These are phyloP conservation scores for Colletotrichum somersetense DNA, from an alignment of 2,329 filamentous ascomycete genomes.

Conservation along the genomic window DNA sequence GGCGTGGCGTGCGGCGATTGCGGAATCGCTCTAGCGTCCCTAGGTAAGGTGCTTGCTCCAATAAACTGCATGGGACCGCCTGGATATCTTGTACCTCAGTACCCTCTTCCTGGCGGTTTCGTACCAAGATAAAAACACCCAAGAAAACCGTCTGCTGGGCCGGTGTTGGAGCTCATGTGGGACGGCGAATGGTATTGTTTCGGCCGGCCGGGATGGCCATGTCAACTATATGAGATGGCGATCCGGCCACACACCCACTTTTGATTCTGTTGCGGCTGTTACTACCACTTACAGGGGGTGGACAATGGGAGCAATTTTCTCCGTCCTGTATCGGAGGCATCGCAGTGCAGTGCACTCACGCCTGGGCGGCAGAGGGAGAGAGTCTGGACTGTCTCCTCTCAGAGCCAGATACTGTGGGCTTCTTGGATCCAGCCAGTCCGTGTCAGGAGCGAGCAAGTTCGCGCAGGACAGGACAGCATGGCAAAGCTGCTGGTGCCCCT, in stretches of 20 bases:
- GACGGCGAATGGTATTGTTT: slow-evolving; percentile 39
- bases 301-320: neutral
- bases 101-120: neutral
- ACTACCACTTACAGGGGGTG: slow-evolving; percentile 27
- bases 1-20: slow-evolving; percentile 34
- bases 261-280: slow-evolving; percentile 13
- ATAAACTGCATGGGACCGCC: neutral
- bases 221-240: slow-evolving; percentile 24
- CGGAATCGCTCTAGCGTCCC: slow-evolving; percentile 20
- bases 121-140: neutral
- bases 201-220: slow-evolving; percentile 33
- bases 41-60: neutral
- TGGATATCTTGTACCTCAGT: neutral
- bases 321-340: slow-evolving; percentile 15
- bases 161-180: slow-evolving; percentile 28
- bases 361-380: slow-evolving; percentile 2
- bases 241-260: slow-evolving; percentile 32
- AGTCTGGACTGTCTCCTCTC: neutral
- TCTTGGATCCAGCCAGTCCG: neutral
- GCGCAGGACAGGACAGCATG: neutral
- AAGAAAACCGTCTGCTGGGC: neutral
- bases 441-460: neutral
- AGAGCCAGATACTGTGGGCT: neutral
- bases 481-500: neutral
- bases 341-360: slow-evolving; percentile 3